Evolutionary conservation across 1,284 basidiomycete species (phyloP).

Genomic region (Rhodotorula sp.): DNA sequence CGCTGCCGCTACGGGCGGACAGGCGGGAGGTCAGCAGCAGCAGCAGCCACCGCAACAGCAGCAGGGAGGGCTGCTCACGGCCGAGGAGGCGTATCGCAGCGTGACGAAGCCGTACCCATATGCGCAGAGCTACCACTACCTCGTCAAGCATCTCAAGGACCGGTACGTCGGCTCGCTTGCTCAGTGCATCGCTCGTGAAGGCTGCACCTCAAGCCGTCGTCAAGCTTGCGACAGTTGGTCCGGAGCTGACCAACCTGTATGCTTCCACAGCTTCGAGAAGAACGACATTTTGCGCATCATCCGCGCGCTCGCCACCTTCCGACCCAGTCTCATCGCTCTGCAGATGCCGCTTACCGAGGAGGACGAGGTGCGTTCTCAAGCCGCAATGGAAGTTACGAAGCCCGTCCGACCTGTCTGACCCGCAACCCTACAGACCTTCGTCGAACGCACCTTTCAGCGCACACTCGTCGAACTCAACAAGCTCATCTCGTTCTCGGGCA

Average conservation of each 20-base stretch:
- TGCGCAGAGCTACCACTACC: conserved; percentile 87
- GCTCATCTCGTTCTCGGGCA: conserved; percentile 93
- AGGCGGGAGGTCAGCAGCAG: background rate
- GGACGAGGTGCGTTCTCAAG: conserved; percentile 65
- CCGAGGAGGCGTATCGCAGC: conserved; percentile 67
- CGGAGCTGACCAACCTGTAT: background rate
- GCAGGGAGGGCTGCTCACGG: conserved; percentile 23
- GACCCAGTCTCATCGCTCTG: conserved; percentile 90
- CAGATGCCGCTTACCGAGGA: conserved; percentile 93
- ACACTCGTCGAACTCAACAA: conserved; percentile 93
- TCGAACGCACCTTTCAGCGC: conserved; percentile 92
- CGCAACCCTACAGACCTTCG: conserved; percentile 58
- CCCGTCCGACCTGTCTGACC: background rate
- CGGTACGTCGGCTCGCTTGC: conserved; percentile 57
- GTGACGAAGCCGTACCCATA: conserved; percentile 77
- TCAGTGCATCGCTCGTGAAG: background rate
- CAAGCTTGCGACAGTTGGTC: too few species aligned
- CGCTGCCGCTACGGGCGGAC: background rate
- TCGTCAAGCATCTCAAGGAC: conserved; percentile 85
- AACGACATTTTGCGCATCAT: conserved; percentile 92
- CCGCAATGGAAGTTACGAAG: too few species aligned
- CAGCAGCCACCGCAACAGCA: background rate
- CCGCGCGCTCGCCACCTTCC: conserved; percentile 87
- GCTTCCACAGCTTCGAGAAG: conserved; percentile 77
- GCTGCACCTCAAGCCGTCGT: too few species aligned